phyloP scores from a whole-genome alignment of 1,284 basidiomycete genomes.

The Leccinum ponderosum region DNA sequence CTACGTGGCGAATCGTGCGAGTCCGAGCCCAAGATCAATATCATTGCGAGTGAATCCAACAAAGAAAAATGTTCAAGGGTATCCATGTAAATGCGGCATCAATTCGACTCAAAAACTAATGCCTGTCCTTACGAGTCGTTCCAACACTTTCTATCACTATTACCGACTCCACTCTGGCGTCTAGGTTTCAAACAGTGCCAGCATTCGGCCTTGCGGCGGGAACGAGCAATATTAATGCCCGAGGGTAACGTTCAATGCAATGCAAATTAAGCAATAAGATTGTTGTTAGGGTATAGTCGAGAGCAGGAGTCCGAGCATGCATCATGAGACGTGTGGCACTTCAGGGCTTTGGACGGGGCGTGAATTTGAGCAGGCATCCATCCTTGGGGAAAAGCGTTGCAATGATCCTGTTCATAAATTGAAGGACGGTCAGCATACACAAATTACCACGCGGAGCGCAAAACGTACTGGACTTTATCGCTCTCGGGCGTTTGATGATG shows the following conservation, averaged over 20 bases:
- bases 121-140: neutral
- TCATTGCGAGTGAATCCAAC: neutral
- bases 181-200: neutral
- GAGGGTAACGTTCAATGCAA: neutral
- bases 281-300: slow-evolving; percentile 1
- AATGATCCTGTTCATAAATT: slow-evolving; percentile 60
- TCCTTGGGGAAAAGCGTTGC: slow-evolving; percentile 97
- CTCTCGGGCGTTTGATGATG: slow-evolving; percentile 82
- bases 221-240: neutral
- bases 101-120: neutral
- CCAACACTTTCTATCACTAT: neutral
- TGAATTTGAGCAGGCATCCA: slow-evolving; percentile 81
- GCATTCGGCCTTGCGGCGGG: neutral
- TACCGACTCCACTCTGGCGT: neutral
- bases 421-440: slow-evolving; percentile 2
- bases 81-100: neutral
- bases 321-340: neutral
- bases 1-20: neutral
- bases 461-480: slow-evolving; percentile 79
- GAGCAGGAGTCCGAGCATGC: neutral
- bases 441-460: neutral
- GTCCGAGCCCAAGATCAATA: neutral
- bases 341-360: slow-evolving; percentile 45
- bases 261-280: slow-evolving; percentile 15
- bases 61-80: neutral